A percentile compares a stretch with the other conserved stretches of the same genome.
Evolutionary conservation across 306 rosid species (phyloP).

Genomic region (Medicago truncatula): MtrunA17r5.0-ANR NC_053046.1:7245001-7245500

Average conservation of each 20-base stretch:
- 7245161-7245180: slow-evolving; percentile 16
- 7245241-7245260: slow-evolving; percentile 97
- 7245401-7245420: too few species aligned
- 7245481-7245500: too few species aligned
- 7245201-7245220: slow-evolving; percentile 82
- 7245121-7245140: neutral
- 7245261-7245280: slow-evolving; percentile 98
- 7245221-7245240: slow-evolving; percentile 90
- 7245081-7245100: too few species aligned
- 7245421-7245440: too few species aligned
- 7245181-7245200: slow-evolving; percentile 82
- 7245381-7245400: slow-evolving; percentile 75
- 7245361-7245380: slow-evolving; percentile 91
- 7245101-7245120: too few species aligned
- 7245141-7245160: neutral
- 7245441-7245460: too few species aligned
- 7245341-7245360: slow-evolving; percentile 67
- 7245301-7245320: slow-evolving; percentile 78
- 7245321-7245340: slow-evolving; percentile 88
- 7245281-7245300: slow-evolving; percentile 95
- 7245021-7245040: too few species aligned
- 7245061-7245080: too few species aligned
- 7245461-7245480: too few species aligned
- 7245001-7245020: too few species aligned
- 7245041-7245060: too few species aligned